Conservation (phyloP, 2,329 filamentous ascomycete species). For the Coniella vitis region DNA sequence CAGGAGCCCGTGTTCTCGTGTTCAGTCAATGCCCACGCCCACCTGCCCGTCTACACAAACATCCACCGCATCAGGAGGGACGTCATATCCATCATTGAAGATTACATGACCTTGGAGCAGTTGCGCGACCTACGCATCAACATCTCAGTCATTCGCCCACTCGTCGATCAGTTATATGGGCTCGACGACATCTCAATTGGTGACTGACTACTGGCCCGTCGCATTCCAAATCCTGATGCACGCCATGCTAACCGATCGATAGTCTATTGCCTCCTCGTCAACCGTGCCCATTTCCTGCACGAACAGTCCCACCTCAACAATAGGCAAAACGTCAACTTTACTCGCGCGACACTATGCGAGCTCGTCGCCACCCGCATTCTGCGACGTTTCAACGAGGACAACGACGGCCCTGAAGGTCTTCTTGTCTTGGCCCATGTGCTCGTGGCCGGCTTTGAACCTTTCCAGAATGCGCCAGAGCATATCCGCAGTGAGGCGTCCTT, state of each 20-base stretch:
- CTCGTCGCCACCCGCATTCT: slow-evolving; percentile 72
- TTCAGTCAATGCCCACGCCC: slow-evolving; percentile 49
- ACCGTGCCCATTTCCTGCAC: slow-evolving; percentile 70
- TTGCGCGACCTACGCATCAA: slow-evolving; percentile 77
- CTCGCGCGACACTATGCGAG: slow-evolving; percentile 72
- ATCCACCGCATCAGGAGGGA: slow-evolving; percentile 66
- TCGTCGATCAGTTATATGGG: slow-evolving; percentile 79
- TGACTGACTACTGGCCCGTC: slow-evolving; percentile 26
- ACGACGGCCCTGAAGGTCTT: slow-evolving; percentile 62
- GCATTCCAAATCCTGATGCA: neutral
- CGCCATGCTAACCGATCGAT: slow-evolving; percentile 4
- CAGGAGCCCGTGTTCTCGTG: slow-evolving; percentile 44
- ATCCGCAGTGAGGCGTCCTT: slow-evolving; percentile 52
- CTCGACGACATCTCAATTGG: slow-evolving; percentile 72
- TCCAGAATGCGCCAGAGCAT: slow-evolving; percentile 70
- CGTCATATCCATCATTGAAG: slow-evolving; percentile 56
- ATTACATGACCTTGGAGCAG: slow-evolving; percentile 64
- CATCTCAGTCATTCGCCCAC: slow-evolving; percentile 67
- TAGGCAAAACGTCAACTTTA: slow-evolving; percentile 74
- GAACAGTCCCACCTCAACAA: slow-evolving; percentile 71
- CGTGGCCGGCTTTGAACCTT: slow-evolving; percentile 77
- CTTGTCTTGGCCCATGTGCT: slow-evolving; percentile 71
- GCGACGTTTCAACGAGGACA: slow-evolving; percentile 71
- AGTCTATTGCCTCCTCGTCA: slow-evolving; percentile 81
- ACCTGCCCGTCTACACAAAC: slow-evolving; percentile 68